phyloP scores from a whole-genome alignment of 139 green algal species.

The Volvox africanus region DNA sequence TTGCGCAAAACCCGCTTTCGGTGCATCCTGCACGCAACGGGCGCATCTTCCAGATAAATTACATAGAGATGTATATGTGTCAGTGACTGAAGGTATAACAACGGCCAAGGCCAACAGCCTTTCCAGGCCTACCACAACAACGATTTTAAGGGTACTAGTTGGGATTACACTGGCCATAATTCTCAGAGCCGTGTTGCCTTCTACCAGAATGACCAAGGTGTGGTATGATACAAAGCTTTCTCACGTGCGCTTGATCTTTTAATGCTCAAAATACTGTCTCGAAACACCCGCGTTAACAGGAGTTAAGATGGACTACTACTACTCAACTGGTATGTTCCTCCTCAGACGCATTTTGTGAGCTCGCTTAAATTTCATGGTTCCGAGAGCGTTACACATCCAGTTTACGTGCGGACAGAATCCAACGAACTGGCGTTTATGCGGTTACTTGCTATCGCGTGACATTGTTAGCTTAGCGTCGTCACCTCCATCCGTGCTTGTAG shows the following conservation, averaged over 20 bases:
- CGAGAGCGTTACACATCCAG: neutral
- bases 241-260: neutral
- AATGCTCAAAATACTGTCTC: neutral
- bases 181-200: constrained; percentile 30
- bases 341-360: no score
- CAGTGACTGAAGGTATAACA: constrained; percentile 25
- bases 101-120: constrained; percentile 12
- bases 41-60: no score
- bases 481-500: neutral
- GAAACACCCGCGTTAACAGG: neutral
- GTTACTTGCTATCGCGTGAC: neutral
- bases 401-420: no score
- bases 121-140: constrained; percentile 1
- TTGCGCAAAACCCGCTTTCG: no score
- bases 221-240: neutral
- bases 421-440: neutral
- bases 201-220: constrained; percentile 31
- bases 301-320: constrained; percentile 49
- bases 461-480: neutral
- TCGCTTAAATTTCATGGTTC: neutral
- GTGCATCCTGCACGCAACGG: no score
- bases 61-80: no score
- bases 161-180: constrained; percentile 42
- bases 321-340: constrained; percentile 14
- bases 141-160: neutral